Conservation (phyloP, 1,139 yeast species). For the Blastobotrys raffinosifermentans region DNA sequence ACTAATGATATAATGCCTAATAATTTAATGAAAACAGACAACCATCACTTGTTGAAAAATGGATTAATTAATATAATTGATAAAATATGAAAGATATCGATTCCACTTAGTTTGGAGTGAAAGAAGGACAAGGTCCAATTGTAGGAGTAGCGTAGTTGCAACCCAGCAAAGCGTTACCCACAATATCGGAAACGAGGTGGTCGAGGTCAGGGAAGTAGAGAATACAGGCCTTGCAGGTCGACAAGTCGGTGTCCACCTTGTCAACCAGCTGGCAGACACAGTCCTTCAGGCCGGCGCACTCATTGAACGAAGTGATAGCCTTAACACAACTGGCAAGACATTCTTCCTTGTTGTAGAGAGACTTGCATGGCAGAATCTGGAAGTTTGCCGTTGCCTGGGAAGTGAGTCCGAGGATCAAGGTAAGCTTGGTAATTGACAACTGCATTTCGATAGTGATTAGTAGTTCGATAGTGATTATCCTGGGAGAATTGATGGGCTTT, state of each 20-base stretch:
- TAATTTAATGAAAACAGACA: not conserved
- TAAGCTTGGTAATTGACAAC: no score
- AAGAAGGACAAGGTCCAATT: constrained; percentile 16
- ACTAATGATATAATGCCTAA: not conserved
- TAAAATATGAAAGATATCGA: no score
- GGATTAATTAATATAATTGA: no score
- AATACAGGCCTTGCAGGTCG: constrained; percentile 12
- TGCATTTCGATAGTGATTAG: no score
- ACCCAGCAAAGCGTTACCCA: constrained; percentile 10
- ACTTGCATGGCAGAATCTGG: no score
- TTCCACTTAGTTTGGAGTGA: no score
- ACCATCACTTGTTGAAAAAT: no score
- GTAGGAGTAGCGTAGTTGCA: constrained; percentile 18
- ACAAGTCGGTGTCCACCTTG: constrained; percentile 11
- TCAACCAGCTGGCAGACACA: constrained; percentile 14
- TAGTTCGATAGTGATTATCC: no score
- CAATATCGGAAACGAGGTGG: constrained; percentile 8
- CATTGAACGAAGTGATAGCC: constrained; percentile 8
- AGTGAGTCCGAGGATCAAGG: no score
- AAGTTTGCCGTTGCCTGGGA: no score
- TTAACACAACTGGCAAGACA: constrained; percentile 12
- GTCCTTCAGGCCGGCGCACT: constrained; percentile 10
- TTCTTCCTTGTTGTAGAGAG: no score
- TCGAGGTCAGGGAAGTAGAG: constrained; percentile 9
- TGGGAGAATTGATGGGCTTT: no score